A percentile compares a stretch with the other conserved stretches of the same genome.
These are phyloP conservation scores for Phaseolus lunatus DNA, from an alignment of 306 rosid genomes.

Conservation along the genomic window DNA sequence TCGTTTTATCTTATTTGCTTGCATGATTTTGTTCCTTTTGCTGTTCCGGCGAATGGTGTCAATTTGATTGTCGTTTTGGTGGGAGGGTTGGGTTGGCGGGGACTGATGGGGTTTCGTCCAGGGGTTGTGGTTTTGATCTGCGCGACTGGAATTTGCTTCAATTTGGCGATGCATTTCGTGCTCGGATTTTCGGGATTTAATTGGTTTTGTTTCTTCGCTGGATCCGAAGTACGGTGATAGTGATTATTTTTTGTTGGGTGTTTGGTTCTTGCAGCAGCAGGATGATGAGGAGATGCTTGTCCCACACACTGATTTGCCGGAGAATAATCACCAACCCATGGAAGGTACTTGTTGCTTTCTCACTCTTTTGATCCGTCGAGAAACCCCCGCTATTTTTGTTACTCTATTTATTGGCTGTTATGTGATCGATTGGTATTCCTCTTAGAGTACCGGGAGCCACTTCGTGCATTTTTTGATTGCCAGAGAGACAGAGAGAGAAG, in stretches of 20 bases:
- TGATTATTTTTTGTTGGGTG: slow-evolving; percentile 39
- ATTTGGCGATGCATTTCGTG: slow-evolving; percentile 51
- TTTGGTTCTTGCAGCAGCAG: slow-evolving; percentile 66
- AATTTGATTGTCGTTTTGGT: slow-evolving; percentile 43
- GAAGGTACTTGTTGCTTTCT: slow-evolving; percentile 59
- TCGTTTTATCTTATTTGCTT: neutral
- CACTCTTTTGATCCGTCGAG: slow-evolving; percentile 49
- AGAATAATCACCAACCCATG: slow-evolving; percentile 87
- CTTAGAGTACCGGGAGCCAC: slow-evolving; percentile 24
- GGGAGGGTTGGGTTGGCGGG: slow-evolving; percentile 11
- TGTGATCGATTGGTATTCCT: slow-evolving; percentile 37
- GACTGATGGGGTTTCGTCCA: slow-evolving; percentile 49
- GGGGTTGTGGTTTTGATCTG: slow-evolving; percentile 59
- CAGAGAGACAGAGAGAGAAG: slow-evolving; percentile 2
- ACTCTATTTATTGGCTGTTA: slow-evolving; percentile 27
- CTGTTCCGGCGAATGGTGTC: slow-evolving; percentile 37
- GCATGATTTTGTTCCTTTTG: slow-evolving; percentile 2
- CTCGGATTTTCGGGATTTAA: slow-evolving; percentile 50
- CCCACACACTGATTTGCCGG: slow-evolving; percentile 77
- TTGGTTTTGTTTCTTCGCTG: slow-evolving; percentile 46
- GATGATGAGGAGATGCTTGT: slow-evolving; percentile 98
- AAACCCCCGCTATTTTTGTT: slow-evolving; percentile 14
- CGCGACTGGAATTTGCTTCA: slow-evolving; percentile 43
- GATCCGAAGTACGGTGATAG: slow-evolving; percentile 53
- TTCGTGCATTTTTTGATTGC: slow-evolving; percentile 43